Base-by-base conservation (phyloP, 441 rosid genomes). In the Adansonia grandidieri region DNA sequence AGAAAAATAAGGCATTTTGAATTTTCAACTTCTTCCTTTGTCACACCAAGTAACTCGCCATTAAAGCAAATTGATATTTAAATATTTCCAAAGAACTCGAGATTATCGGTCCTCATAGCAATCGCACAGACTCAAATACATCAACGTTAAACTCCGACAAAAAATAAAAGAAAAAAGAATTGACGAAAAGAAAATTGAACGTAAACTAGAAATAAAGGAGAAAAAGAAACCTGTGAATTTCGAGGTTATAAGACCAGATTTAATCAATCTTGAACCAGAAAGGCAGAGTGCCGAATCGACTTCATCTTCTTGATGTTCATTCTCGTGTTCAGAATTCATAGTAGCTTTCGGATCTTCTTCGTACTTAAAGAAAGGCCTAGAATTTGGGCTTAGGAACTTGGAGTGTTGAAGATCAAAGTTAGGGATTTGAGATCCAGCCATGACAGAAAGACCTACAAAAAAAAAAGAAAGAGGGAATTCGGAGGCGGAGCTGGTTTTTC, bases 211-310 rank as follows among this genome's bases (percentile, higher is more conserved):
- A 60, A 11, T 22, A 20, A 47, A 69, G 19, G 53, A 73, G 56
- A 24, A 42, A 17, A 8, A 53, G 15, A 66, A 67, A 82, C 82
- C 82, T 76, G 73, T 66, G 11, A 13, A 54, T n/a, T 61, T 32
- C 15, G 76, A 20, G 63, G 44, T 67, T 9, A 53, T 5, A 44
- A 79, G 73, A 44, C 85, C 85, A 5, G 80, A 79, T 69, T 73
- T 48, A 28, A 79, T 68, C 47, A 82, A 40, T 68, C 76, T 76
- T 56, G 85, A 70, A 13, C 78, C 80, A 5, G 82, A 62, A 68
- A 60, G 20, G 75, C 82, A 79, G n/a, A 76, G 74, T 5, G 65
- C 15, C 15, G 72, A 66, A 60, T 79, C 80, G 45, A 60, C 28
- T 11, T 37, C 53, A 44, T 81, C 79, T 1, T 81, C 79, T 0